Evolutionary conservation across 106 monocot species (phyloP).

Genomic region (Allium sativum): DNA sequence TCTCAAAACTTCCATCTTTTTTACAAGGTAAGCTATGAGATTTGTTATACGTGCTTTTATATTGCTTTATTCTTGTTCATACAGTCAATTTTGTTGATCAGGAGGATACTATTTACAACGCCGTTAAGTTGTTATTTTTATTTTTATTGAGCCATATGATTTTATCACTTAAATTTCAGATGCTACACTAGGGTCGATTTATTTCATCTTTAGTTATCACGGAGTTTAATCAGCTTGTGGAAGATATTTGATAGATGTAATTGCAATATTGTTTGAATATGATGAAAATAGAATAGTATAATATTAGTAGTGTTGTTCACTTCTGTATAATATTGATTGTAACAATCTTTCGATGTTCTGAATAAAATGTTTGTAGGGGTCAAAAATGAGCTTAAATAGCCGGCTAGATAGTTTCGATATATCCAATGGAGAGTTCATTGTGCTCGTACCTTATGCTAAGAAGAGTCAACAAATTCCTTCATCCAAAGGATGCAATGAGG

Average conservation of each 20-base stretch:
- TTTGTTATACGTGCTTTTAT: not conserved
- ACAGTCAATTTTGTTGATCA: not conserved
- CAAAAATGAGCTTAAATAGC: constrained; percentile 34
- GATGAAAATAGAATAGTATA: too few relatives aligned
- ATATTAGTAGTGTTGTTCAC: too few relatives aligned
- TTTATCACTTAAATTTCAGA: not conserved
- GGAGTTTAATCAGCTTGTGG: not conserved
- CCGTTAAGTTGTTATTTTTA: not conserved
- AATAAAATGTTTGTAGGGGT: constrained; percentile 30
- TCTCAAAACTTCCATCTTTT: constrained; percentile 66
- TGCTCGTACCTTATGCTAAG: constrained; percentile 74
- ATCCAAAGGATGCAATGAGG: not conserved
- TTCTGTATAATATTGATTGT: not conserved
- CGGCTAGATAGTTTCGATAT: constrained; percentile 18
- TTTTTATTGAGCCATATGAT: not conserved
- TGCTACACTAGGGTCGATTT: not conserved
- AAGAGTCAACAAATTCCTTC: constrained; percentile 17
- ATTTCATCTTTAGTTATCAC: not conserved
- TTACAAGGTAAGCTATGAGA: constrained; percentile 37
- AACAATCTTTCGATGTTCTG: not conserved
- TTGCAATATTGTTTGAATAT: not conserved
- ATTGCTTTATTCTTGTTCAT: not conserved
- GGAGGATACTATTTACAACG: not conserved
- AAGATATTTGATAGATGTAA: not conserved
- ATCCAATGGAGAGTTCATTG: constrained; percentile 43